These are phyloP conservation scores for Penicillium sp. DNA, from an alignment of 2,329 filamentous ascomycete genomes.

Conservation along the genomic window DNA sequence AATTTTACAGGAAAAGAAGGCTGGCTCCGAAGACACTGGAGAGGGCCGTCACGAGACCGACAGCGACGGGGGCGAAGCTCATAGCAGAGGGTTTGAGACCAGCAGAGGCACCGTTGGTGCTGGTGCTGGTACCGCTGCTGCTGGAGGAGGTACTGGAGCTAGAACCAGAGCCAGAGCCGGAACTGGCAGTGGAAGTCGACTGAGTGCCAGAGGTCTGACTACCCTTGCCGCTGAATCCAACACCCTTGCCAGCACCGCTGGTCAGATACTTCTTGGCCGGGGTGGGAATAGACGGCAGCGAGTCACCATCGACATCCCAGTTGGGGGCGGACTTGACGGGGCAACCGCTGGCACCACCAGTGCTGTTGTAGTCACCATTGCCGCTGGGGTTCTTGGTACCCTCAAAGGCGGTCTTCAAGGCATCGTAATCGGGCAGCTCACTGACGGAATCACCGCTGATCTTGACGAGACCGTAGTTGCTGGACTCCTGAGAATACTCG, in stretches of 20 bases:
- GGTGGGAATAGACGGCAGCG: constrained; percentile 57
- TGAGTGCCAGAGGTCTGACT: constrained; percentile 55
- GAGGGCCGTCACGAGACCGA: constrained; percentile 50
- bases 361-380: constrained; percentile 59
- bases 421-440: constrained; percentile 62
- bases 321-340: constrained; percentile 51
- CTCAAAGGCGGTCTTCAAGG: constrained; percentile 52
- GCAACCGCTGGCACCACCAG: constrained; percentile 53
- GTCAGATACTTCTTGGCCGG: constrained; percentile 57
- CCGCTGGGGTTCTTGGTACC: constrained; percentile 53
- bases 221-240: constrained; percentile 56
- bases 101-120: constrained; percentile 17
- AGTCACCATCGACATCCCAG: constrained; percentile 56
- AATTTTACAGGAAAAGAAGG: constrained; percentile 32
- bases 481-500: constrained; percentile 85
- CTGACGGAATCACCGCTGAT: constrained; percentile 56
- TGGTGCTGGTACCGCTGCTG: background rate
- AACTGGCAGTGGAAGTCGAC: constrained; percentile 48
- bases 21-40: constrained; percentile 55
- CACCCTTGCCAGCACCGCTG: constrained; percentile 56
- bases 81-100: constrained; percentile 46
- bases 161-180: constrained; percentile 45
- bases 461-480: constrained; percentile 75
- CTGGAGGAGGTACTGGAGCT: constrained; percentile 14
- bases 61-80: constrained; percentile 51